These are phyloP conservation scores for Lablab purpureus DNA, from an alignment of 306 rosid genomes.

Conservation along the genomic window DNA sequence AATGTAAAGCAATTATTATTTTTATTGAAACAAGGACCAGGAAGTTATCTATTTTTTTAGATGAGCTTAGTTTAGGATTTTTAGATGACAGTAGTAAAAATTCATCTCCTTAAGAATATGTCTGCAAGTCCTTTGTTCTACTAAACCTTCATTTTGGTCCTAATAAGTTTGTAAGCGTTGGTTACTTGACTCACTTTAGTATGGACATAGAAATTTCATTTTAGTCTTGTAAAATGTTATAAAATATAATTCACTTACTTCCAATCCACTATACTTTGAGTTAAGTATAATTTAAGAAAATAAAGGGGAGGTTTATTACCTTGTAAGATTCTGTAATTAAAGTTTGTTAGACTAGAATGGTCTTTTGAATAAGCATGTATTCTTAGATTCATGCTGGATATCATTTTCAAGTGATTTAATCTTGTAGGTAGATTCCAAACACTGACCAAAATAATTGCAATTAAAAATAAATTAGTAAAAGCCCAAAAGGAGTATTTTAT, in stretches of 20 bases:
- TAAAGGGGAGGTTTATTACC: background rate
- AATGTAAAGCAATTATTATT: background rate
- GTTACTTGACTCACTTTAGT: background rate
- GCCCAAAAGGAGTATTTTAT: background rate
- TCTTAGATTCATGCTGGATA: background rate
- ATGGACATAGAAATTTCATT: background rate
- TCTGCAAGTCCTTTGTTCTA: background rate
- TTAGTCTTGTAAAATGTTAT: background rate
- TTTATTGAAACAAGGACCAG: background rate
- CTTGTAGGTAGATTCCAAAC: background rate
- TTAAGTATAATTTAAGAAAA: background rate
- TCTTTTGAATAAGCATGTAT: background rate
- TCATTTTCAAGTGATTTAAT: background rate
- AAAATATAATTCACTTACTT: background rate
- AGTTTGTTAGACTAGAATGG: background rate
- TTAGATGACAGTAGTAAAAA: background rate
- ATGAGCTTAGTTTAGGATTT: background rate
- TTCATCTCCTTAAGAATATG: background rate
- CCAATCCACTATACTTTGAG: background rate
- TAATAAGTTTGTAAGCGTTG: background rate
- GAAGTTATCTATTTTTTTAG: background rate
- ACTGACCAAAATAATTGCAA: background rate
- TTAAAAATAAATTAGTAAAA: background rate
- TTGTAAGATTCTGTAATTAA: background rate
- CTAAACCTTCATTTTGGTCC: background rate